Conservation (phyloP, 2,329 filamentous ascomycete genomes). For the Aureobasidium uvarum region DNA sequence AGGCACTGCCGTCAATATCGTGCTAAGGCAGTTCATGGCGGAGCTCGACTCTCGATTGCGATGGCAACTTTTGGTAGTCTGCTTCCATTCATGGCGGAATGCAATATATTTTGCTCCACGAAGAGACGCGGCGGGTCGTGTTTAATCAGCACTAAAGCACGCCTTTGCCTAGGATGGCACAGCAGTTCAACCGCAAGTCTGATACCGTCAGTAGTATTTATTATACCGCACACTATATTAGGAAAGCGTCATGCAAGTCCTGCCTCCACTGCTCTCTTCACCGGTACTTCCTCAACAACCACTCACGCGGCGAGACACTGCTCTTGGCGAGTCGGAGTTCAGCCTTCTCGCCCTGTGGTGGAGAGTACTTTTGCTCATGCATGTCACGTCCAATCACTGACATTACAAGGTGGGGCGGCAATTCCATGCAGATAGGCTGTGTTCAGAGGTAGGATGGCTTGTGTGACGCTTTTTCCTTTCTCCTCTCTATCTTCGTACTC, state of each 20-base stretch:
- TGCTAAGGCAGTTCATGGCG: neutral
- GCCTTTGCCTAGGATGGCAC: neutral
- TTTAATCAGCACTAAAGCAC: constrained; percentile 24
- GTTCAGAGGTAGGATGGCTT: neutral
- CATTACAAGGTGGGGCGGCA: constrained; percentile 13
- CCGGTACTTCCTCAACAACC: constrained; percentile 7
- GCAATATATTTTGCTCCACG: constrained; percentile 24
- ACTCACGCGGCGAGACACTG: constrained; percentile 24
- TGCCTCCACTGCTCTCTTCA: constrained; percentile 4
- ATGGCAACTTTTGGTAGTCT: neutral
- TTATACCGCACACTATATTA: neutral
- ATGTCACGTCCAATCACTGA: constrained; percentile 4
- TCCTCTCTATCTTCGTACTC: neutral
- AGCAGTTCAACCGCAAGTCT: neutral
- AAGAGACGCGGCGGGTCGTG: neutral
- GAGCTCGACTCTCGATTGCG: neutral
- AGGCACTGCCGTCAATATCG: constrained; percentile 5
- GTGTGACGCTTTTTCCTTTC: constrained; percentile 5
- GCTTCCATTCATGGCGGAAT: neutral
- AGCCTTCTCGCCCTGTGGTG: neutral
- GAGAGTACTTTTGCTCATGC: neutral
- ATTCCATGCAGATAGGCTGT: constrained; percentile 8
- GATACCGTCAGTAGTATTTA: neutral
- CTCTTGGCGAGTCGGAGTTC: constrained; percentile 9
- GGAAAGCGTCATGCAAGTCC: constrained; percentile 22